Evolutionary conservation across 2,329 filamentous ascomycete genomes (phyloP), one percentile per base, ranked within the genome.

Genomic region (Monilinia vaccinii-corymbosi): DNA sequence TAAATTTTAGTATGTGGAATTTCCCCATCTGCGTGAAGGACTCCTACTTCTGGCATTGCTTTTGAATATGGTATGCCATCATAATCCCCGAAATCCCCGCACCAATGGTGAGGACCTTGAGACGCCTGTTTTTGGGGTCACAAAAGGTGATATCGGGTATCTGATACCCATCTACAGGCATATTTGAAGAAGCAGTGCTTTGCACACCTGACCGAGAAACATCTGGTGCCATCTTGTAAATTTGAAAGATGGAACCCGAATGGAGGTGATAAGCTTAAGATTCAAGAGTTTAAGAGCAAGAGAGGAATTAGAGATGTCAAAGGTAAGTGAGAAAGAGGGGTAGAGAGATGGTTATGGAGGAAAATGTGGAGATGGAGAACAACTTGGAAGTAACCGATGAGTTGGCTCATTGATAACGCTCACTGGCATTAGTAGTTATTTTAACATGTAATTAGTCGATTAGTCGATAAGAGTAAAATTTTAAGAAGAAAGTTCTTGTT

Each of bases 41-140:
- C 9, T 40, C 42, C 32, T 65, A 65, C 64, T 65, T 66, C 52
- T 66, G 64, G 62, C 74, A 71, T 62, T 71, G 55, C 70, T 78
- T 73, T 65, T 79, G 75, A 51, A 79, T 76, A n/a, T 74, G 69
- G 58, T 79, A 78, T 63, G 77, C 76, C 67, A 75, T 73, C 62
- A 77, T 67, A n/a, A 79, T 78, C 5, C 77, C 77, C 10, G 74
- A 75, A 1, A 79, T 70, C 7, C 78, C 78, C 4, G 74, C 77
- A 25, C 78, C 78, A 53, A 80, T 78, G 10, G 75, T 78, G 40
- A 80, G 62, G 2, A 79, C 75, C 42, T 73, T 75, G 23, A 81
- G 59, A 63, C 75, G 77, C 13, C 76, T 73, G 48, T 74, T 74
- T 8, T 69, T 66, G 4, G 75, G 74, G 62, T 75, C 73, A 32